Base-by-base conservation (phyloP, 352 stramenopile species). In the Globisporangium solare region DNA sequence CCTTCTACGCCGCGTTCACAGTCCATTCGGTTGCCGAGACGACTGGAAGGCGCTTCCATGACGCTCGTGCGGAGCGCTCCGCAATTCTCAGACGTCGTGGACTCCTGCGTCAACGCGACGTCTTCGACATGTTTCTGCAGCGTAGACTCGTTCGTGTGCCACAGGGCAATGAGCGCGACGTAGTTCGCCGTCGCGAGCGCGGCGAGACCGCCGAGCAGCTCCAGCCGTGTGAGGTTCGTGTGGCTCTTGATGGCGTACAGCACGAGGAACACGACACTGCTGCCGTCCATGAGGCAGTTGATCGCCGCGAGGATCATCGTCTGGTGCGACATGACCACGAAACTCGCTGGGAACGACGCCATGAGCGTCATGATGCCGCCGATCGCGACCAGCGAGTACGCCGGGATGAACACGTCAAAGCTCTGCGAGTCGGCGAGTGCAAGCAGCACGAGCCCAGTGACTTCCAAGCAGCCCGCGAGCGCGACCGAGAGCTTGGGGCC, bases 301-400 rank as follows among this genome's bases (percentile, higher is more conserved):
- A 91, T 88, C 21, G 76, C 77, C 43, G 83, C 83, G 12, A 92
- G 77, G 54, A 90, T 88, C 15, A 73, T 76, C 4, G 80, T 89
- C 64, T 90, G 83, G 52, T 89, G 72, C 53, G 76, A 65, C 63
- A 88, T 72, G 51, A 88, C 69, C 21, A 90, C 67, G 63, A 92
- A 90, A 60, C 76, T 89, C 22, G 79, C 70, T 1, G 83, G 81
- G 55, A 81, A 92, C 40, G 76, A 88, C 50, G 75, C 54, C 80
- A 92, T 89, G 78, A 92, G 90, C 27, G 81, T 92, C 51, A 92
- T 77, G 58, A 69, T 86, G 3, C 83, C 83, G 21, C 83, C 83
- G 37, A 88, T 76, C 1, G 83, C 78, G n/a, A 89, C 69, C 11
- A 91, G 57, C 21, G 76, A 66, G 66, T 92, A 93, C 22, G 70